Evolutionary conservation across 2,329 filamentous ascomycete genomes (phyloP), one percentile per base, ranked within the genome.

Genomic region (Tolypocladium inflatum): DNA sequence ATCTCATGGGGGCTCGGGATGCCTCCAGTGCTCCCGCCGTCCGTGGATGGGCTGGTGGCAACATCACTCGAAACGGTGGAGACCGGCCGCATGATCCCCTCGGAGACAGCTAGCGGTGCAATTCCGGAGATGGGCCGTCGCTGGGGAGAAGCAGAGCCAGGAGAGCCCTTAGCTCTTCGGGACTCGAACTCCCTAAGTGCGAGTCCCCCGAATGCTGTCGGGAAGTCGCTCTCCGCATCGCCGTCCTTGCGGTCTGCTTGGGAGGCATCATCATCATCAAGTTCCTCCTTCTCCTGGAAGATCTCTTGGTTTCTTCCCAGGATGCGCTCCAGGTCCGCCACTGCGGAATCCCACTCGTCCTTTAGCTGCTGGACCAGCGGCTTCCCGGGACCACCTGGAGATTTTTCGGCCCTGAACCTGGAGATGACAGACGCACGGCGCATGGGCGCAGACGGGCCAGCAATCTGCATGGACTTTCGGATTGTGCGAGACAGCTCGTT

Each of bases 291-390:
- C 10, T 65, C 66, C n/a, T 68, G 63, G 33, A 66, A 64, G 1
- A 68, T 58, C 15, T 64, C 62, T 42, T 67, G 67, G 41, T 76
- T 76, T 45, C 72, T 69, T 57, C 71, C 67, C 21, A 75, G 62
- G 51, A 76, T 66, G 23, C 64, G 66, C 37, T 70, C 65, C 54
- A 75, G 63, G 21, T 70, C 67, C 15, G 64, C 64, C 8, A 70
- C 67, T 1, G 70, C 68, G 21, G 67, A 64, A 26, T 74, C 73
- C 74, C 74, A 76, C 41, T 75, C 73, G 33, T 68, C 70, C 58
- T 68, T 71, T 9, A 77, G 60, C 54, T 74, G 69, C 53, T 75
- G 72, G 10, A 70, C 65, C 39, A 76, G 61, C 5, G 67, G 62
- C 35, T 70, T 70, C 33, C 68, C 71, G n/a, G 66, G 55, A 42